phyloP scores from a whole-genome alignment of 805 yeast genomes.

The Yamadazyma scolyti region DNA sequence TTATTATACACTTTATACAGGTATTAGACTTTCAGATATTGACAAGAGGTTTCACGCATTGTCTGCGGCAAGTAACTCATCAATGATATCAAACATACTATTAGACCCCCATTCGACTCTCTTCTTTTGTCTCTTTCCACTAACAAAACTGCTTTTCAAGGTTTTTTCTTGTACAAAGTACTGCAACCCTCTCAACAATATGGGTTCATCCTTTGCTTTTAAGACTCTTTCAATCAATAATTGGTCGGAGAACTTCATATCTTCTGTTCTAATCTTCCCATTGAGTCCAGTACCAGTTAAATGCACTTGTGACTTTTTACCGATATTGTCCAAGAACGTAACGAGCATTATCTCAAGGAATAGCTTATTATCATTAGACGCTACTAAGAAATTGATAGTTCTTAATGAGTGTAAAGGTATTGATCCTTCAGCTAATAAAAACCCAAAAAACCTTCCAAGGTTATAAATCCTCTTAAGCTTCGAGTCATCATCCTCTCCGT shows the following conservation, averaged over 20 bases:
- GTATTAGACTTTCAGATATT: no score
- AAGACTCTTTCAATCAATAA: conserved; percentile 45
- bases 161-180: conserved; percentile 52
- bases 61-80: no score
- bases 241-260: conserved; percentile 44
- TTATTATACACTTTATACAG: no score
- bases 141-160: conserved; percentile 42
- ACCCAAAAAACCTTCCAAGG: conserved; percentile 79
- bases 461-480: conserved; percentile 61
- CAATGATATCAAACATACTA: conserved; percentile 48
- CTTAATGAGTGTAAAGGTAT: conserved; percentile 71
- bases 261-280: conserved; percentile 21
- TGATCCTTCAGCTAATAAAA: conserved; percentile 66
- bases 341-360: conserved; percentile 74
- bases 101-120: conserved; percentile 69
- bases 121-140: conserved; percentile 50
- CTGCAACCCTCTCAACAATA: conserved; percentile 63
- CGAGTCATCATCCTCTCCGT: conserved; percentile 47
- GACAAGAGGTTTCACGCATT: no score
- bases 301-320: conserved; percentile 54
- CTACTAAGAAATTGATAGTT: conserved; percentile 69
- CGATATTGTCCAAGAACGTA: conserved; percentile 61
- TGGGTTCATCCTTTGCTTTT: conserved; percentile 55
- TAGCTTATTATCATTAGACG: conserved; percentile 57
- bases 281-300: conserved; percentile 42